Conservation (phyloP, 2,329 filamentous ascomycete genomes). For the Hypoxylon sp. region DNA sequence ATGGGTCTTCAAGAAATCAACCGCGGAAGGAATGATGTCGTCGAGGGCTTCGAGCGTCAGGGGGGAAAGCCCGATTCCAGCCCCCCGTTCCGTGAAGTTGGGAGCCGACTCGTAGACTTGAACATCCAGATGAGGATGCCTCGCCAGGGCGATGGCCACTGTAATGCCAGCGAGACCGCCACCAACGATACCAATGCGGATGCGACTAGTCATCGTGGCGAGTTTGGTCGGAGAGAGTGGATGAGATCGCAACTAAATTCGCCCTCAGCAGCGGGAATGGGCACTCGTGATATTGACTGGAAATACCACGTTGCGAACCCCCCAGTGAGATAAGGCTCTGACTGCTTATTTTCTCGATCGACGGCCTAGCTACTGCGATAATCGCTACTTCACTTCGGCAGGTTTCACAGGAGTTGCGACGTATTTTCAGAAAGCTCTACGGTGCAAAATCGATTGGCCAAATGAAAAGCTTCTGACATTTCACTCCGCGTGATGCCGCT, state of each 20-base stretch:
- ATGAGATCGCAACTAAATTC: not conserved
- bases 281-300: not conserved
- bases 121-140: not conserved
- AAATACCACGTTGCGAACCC: not conserved
- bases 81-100: conserved; percentile 23
- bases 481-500: no score
- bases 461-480: no score
- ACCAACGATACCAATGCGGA: conserved; percentile 18
- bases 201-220: conserved; percentile 1
- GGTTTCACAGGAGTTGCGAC: no score
- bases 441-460: no score
- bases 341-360: no score
- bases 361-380: no score
- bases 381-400: no score
- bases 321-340: not conserved
- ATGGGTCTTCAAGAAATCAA: no score
- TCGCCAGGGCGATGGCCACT: conserved; percentile 12
- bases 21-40: no score
- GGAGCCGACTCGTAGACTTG: conserved; percentile 29
- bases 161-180: conserved; percentile 1
- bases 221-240: not conserved
- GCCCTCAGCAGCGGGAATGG: not conserved
- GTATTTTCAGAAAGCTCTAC: no score
- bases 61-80: conserved; percentile 10
- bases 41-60: no score